Evolutionary conservation across 306 rosid genomes (phyloP), one percentile per base, ranked within the genome.

Genomic region (Quercus engelmannii): DNA sequence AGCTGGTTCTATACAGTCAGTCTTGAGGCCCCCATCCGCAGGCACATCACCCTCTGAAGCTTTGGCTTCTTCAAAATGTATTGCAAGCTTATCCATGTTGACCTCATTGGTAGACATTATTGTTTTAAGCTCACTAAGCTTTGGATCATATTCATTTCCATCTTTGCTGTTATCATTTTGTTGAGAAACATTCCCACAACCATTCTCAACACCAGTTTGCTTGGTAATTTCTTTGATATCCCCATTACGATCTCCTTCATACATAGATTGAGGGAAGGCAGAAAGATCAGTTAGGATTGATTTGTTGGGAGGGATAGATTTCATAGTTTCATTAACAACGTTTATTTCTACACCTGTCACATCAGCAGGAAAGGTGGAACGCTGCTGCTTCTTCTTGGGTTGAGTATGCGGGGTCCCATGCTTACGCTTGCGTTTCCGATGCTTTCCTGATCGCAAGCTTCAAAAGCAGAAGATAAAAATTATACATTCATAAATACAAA

Each of bases 61-160:
- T 58, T 78, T 78, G 64, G 73, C 75, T 41, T 89, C 94, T 80
- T 84, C 94, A 49, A 88, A 80, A 69, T 86, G 89, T 41, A 83
- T 68, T 38, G 83, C 85, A 38, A 86, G 84, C 55, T 88, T 87
- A 75, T 87, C 93, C 0, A 76, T 63, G 78, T 64, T 80, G 77
- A 81, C 78, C 74, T 78, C 86, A 71, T 78, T 86, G 64, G 82
- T 83, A 43, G 81, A 74, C 33, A 84, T 56, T 6, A 86, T 83
- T 41, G 84, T 78, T 85, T 80, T 89, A 75, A 92, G 98, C 89
- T 92, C 94, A 76, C 94, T 95, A 35, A 91, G 93, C 79, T 87
- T 91, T 14, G 98, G 96, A 80, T 93, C 97, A 31, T 89, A 83
- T 69, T 85, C 93, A 33, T 79, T 87, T 83, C 80, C 89, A 69